Conservation (phyloP, 768 basidiomycete species). For the Tylopilus sp. region DNA sequence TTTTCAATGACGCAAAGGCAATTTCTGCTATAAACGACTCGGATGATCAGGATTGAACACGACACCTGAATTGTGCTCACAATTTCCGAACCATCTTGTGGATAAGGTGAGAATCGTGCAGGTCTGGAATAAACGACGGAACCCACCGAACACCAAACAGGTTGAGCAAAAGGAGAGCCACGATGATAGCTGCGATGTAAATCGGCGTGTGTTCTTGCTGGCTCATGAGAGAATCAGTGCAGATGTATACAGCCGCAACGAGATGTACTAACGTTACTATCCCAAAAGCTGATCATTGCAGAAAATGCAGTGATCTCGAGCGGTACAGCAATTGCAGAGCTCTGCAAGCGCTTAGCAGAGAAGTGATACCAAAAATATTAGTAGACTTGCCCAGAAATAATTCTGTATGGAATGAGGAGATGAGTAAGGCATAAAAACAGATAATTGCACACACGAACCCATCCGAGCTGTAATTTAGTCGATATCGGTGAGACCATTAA, state of each 20-base stretch:
- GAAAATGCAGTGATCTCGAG: constrained; percentile 51
- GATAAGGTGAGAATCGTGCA: constrained; percentile 25
- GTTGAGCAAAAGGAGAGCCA: constrained; percentile 40
- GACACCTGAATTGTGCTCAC: constrained; percentile 4
- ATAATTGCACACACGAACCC: constrained; percentile 11
- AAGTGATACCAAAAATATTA: neutral
- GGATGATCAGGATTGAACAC: constrained; percentile 3
- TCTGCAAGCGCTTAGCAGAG: constrained; percentile 3
- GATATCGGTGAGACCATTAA: neutral
- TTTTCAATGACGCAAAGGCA: constrained; percentile 20
- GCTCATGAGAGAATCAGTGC: constrained; percentile 18
- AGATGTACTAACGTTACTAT: constrained; percentile 20
- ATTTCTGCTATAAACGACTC: constrained; percentile 20
- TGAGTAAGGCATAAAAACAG: constrained; percentile 1
- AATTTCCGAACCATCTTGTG: constrained; percentile 21
- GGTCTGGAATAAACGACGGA: constrained; percentile 30
- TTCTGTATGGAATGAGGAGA: constrained; percentile 17
- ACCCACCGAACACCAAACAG: constrained; percentile 47
- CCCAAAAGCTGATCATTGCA: constrained; percentile 52
- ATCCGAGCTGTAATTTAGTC: constrained; percentile 18
- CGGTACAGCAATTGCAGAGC: constrained; percentile 36
- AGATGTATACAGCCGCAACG: neutral
- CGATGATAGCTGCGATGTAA: constrained; percentile 40
- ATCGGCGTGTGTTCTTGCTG: constrained; percentile 32
- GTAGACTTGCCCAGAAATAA: constrained; percentile 30